Conservation (phyloP, 495 filamentous ascomycete genomes). For the Echria macrotheca region DNA sequence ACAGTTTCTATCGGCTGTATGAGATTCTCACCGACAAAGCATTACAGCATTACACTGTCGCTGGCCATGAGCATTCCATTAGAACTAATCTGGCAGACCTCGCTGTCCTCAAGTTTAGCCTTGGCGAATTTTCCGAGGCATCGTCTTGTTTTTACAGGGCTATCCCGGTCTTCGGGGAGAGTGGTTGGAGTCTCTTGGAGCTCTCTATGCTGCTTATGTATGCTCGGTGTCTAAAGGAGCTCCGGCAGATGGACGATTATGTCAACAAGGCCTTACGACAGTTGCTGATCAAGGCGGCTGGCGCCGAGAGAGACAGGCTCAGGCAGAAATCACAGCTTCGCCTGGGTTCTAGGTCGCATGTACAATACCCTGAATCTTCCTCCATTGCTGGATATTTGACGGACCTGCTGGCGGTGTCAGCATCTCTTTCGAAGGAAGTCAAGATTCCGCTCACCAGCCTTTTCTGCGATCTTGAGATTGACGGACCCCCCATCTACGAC, state of each 20-base stretch:
- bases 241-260: conserved; percentile 74
- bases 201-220: conserved; percentile 80
- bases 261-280: conserved; percentile 65
- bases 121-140: conserved; percentile 66
- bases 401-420: conserved; percentile 60
- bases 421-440: conserved; percentile 57
- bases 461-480: conserved; percentile 64
- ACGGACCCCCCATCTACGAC: conserved; percentile 64
- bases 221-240: conserved; percentile 72
- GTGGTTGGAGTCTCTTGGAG: conserved; percentile 74
- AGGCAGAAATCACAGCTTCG: conserved; percentile 33
- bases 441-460: conserved; percentile 63
- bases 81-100: conserved; percentile 79
- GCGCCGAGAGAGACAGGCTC: conserved; percentile 45
- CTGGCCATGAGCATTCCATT: conserved; percentile 67
- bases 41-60: conserved; percentile 68
- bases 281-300: conserved; percentile 69
- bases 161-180: conserved; percentile 74
- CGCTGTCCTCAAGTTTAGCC: conserved; percentile 72
- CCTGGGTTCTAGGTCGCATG: conserved; percentile 7
- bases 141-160: conserved; percentile 76
- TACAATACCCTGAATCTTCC: conserved; percentile 47
- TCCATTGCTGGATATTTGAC: conserved; percentile 57
- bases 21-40: conserved; percentile 67
- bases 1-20: conserved; percentile 56